These are phyloP conservation scores for Penium margaritaceum DNA, from an alignment of 139 green algal species.

Conservation along the genomic window DNA sequence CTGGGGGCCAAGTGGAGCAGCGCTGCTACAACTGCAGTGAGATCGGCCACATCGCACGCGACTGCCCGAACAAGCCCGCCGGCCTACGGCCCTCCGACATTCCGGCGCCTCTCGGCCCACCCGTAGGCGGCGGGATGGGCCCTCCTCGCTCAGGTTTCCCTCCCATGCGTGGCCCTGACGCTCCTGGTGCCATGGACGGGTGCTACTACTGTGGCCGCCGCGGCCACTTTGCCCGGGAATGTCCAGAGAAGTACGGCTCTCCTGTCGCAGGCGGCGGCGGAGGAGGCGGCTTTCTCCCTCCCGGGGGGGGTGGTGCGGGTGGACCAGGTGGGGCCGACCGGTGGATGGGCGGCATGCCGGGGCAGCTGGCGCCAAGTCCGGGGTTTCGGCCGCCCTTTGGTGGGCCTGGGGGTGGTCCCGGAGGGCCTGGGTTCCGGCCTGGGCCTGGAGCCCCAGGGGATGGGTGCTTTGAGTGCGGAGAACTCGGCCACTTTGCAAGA, in stretches of 20 bases:
- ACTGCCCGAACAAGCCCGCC: conserved; percentile 15
- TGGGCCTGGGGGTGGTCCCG: background rate
- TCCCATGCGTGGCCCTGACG: too few relatives aligned
- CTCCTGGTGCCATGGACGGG: too few relatives aligned
- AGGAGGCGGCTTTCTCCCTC: too few relatives aligned
- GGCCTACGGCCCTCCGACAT: too few relatives aligned
- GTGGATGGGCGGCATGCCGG: conserved; percentile 27
- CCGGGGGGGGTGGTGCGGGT: conserved; percentile 6
- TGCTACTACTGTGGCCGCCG: conserved; percentile 33
- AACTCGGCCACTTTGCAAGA: conserved; percentile 27
- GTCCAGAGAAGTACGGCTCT: conserved; percentile 18
- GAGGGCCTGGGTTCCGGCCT: background rate
- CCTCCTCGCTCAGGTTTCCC: too few relatives aligned
- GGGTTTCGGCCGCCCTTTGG: conserved; percentile 15
- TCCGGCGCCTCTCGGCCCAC: background rate
- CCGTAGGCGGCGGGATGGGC: too few relatives aligned
- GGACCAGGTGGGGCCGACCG: conserved; percentile 15
- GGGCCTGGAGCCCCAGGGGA: background rate
- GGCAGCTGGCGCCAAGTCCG: background rate
- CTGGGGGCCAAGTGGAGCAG: conserved; percentile 23
- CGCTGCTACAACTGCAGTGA: conserved; percentile 23
- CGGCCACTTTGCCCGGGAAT: conserved; percentile 33
- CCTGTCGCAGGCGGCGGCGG: background rate
- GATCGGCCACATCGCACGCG: conserved; percentile 26
- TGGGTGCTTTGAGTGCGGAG: conserved; percentile 35